Evolutionary conservation across 495 filamentous ascomycete genomes (phyloP).

Genomic region (Oidiodendron maius): DNA sequence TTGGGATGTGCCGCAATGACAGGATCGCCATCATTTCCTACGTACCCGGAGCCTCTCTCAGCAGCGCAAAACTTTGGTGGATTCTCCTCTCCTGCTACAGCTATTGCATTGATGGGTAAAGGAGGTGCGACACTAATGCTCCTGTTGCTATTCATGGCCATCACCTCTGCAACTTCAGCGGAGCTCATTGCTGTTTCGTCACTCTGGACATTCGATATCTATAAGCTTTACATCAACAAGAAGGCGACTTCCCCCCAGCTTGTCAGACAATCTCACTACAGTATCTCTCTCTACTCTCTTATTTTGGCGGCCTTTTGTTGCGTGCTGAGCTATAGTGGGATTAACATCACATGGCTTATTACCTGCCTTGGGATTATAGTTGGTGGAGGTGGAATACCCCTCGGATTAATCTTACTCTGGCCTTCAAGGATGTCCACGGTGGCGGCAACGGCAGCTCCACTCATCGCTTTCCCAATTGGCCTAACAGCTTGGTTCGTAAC

Average conservation of each 20-base stretch:
- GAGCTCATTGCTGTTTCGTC: constrained; percentile 50
- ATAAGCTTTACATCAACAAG: constrained; percentile 47
- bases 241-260: constrained; percentile 34
- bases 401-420: constrained; percentile 35
- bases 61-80: constrained; percentile 37
- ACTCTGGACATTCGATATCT: constrained; percentile 50
- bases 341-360: constrained; percentile 42
- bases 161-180: constrained; percentile 40
- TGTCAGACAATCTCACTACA: constrained; percentile 39
- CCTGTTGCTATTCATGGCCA: constrained; percentile 48
- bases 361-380: constrained; percentile 39
- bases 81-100: constrained; percentile 38
- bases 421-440: constrained; percentile 30
- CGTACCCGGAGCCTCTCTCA: constrained; percentile 44
- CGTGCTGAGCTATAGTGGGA: constrained; percentile 32
- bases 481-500: constrained; percentile 29
- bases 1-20: constrained; percentile 51
- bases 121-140: constrained; percentile 42
- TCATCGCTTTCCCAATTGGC: constrained; percentile 24
- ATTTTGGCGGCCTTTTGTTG: constrained; percentile 32
- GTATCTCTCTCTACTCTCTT: constrained; percentile 40
- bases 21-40: constrained; percentile 40
- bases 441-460: constrained; percentile 27
- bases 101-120: constrained; percentile 41
- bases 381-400: constrained; percentile 35